Base-by-base conservation (phyloP, 2,329 filamentous ascomycete species). In the Tolypocladium guangdongense region DNA sequence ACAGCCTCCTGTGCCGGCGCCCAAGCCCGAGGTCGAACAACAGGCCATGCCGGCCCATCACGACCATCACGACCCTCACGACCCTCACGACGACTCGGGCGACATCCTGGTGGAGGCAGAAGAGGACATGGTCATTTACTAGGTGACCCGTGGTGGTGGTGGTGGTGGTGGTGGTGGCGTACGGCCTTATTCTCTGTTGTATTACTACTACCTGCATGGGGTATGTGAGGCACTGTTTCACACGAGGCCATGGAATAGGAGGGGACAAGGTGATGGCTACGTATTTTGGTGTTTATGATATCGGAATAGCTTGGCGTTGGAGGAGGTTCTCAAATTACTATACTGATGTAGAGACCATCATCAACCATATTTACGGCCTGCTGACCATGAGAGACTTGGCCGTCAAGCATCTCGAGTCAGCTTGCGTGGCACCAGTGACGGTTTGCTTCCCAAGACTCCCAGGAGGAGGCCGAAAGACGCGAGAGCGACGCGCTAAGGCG, bases 101-200 rank as follows among this genome's bases (percentile, higher is more conserved):
- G 88, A 91, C 63, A 84, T 92, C 54, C 78, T 95, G 59, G 83
- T 93, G 52, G 87, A 90, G 68, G 88, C 86, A 52, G 88, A 90
- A 56, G 90, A 96, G 72, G 90, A 96, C 63, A 90, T 86, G 61
- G 89, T 96, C 52, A 92, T 95, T 55, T 96, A 96, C 73, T 96
- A 74, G 79, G 47, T 20, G 46, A 27, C 20, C 20, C 18, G 12
- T 27, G 24, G 1, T 18, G 43, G 5, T 32, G 43, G 43, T 7
- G 27, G 27, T 11, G 27, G 12, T 27, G 24, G 1, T 18, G 43
- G 5, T 32, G 43, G 43, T 7, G 27, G 27, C 18, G 27, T 33
- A 20, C 12, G 5, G 11, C 43, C 18, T 20, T 14, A 4, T 37
- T 32, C 32, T 24, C 35, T 47, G 38, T 37, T 49, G 54, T 35